These are phyloP conservation scores for Suillus sp. DNA, from an alignment of 768 basidiomycete species.

Conservation along the genomic window DNA sequence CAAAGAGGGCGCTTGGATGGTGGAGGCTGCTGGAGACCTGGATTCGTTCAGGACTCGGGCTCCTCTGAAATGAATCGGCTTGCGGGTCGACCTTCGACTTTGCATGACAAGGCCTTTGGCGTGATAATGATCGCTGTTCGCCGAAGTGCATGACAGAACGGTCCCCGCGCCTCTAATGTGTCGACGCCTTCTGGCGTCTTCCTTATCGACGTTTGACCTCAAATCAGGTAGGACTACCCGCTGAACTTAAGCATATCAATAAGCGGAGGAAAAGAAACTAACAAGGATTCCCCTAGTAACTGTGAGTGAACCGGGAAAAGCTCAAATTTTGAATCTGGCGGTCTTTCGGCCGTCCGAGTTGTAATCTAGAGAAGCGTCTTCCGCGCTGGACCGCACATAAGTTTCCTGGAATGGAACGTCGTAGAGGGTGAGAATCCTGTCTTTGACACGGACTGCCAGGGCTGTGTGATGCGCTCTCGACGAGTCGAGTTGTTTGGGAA, in stretches of 20 bases:
- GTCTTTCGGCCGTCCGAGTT: constrained; percentile 62
- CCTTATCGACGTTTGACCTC: constrained; percentile 52
- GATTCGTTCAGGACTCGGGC: neutral
- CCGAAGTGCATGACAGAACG: constrained; percentile 1
- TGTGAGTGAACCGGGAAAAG: constrained; percentile 84
- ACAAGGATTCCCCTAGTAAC: constrained; percentile 89
- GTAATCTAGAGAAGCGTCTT: constrained; percentile 80
- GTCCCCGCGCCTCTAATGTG: neutral
- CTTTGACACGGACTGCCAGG: constrained; percentile 60
- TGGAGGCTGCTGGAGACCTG: constrained; percentile 39
- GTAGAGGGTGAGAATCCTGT: constrained; percentile 77
- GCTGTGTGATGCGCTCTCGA: constrained; percentile 72
- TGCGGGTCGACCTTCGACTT: constrained; percentile 7
- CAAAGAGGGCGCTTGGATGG: constrained; percentile 41
- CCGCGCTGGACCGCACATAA: constrained; percentile 72
- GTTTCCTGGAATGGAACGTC: constrained; percentile 80
- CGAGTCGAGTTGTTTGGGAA: constrained; percentile 86
- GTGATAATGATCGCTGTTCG: constrained; percentile 54
- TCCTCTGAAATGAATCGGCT: constrained; percentile 24
- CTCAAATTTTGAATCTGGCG: constrained; percentile 83
- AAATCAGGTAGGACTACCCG: constrained; percentile 83
- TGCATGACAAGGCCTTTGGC: constrained; percentile 27
- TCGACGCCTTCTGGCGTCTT: constrained; percentile 1
- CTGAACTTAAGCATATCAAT: constrained; percentile 90
- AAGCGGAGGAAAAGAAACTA: constrained; percentile 92